These are phyloP conservation scores for Mariannaea sp. DNA, from an alignment of 2,329 filamentous ascomycete species.

Conservation along the genomic window DNA sequence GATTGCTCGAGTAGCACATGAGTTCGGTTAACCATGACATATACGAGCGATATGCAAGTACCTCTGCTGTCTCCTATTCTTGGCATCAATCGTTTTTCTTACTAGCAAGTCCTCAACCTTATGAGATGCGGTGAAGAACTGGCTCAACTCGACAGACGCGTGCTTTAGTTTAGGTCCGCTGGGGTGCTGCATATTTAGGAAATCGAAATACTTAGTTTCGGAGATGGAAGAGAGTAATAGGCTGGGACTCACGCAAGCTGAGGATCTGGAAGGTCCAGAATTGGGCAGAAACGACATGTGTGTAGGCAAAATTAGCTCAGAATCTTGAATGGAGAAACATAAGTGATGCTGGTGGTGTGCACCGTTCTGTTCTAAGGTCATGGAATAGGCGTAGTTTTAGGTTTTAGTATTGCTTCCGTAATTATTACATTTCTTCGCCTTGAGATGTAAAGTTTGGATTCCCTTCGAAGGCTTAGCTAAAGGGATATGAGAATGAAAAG, in stretches of 20 bases:
- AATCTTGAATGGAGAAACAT: too few species aligned
- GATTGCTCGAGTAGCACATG: conserved; percentile 2
- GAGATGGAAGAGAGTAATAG: conserved; percentile 5
- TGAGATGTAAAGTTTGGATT: too few species aligned
- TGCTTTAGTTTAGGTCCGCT: conserved; percentile 9
- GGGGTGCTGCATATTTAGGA: conserved; percentile 17
- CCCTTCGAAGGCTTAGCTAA: not conserved
- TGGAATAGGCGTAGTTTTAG: not conserved
- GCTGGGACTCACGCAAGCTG: conserved; percentile 1
- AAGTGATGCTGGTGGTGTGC: too few species aligned
- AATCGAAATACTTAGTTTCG: conserved; percentile 9
- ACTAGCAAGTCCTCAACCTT: not conserved
- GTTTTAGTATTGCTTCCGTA: not conserved
- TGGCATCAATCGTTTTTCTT: not conserved
- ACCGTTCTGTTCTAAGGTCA: not conserved
- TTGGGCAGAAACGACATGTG: too few species aligned
- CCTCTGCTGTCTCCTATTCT: conserved; percentile 5
- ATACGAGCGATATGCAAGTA: not conserved
- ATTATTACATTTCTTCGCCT: conserved; percentile 3
- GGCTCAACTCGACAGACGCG: not conserved
- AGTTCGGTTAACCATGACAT: not conserved
- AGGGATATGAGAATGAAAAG: conserved; percentile 3
- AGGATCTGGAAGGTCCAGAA: conserved; percentile 5
- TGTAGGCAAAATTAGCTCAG: too few species aligned
- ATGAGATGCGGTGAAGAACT: not conserved